Conservation (phyloP, 169 alveolate genomes). For the Neospora caninum region DNA sequence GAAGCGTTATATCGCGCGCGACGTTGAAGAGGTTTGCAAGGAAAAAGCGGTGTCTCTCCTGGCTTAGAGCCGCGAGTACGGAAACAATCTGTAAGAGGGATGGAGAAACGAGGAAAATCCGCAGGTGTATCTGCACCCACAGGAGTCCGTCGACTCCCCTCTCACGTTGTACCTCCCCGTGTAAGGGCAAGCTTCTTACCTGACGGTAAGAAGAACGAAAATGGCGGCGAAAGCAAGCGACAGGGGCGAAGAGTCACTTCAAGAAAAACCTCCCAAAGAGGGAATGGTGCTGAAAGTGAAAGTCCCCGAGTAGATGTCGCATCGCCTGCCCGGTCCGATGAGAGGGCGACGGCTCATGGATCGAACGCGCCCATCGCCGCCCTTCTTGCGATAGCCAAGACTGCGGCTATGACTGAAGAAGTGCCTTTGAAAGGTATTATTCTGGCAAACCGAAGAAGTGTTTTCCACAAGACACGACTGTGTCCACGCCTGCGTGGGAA, state of each 20-base stretch:
- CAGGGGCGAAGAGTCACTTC: background rate
- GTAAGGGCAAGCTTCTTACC: background rate
- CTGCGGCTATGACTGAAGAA: slow-evolving; percentile 1
- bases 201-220: background rate
- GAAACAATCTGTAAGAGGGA: too few relatives aligned
- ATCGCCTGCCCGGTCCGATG: background rate
- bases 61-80: too few relatives aligned
- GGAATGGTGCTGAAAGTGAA: background rate
- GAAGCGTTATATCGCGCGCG: too few relatives aligned
- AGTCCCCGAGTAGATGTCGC: background rate
- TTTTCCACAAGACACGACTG: slow-evolving; percentile 59
- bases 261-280: background rate
- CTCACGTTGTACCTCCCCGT: background rate
- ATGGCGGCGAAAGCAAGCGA: background rate
- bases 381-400: background rate
- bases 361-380: background rate
- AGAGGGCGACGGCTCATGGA: background rate
- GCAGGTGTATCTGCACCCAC: background rate
- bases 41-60: too few relatives aligned
- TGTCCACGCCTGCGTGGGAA: slow-evolving; percentile 48
- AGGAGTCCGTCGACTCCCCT: background rate
- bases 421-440: slow-evolving; percentile 62
- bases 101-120: background rate
- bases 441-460: slow-evolving; percentile 52
- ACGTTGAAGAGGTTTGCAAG: too few relatives aligned